A percentile compares a stretch with the other conserved stretches of the same genome.
Conservation (phyloP, 768 basidiomycete genomes). For the Kwoniella dendrophila region DNA sequence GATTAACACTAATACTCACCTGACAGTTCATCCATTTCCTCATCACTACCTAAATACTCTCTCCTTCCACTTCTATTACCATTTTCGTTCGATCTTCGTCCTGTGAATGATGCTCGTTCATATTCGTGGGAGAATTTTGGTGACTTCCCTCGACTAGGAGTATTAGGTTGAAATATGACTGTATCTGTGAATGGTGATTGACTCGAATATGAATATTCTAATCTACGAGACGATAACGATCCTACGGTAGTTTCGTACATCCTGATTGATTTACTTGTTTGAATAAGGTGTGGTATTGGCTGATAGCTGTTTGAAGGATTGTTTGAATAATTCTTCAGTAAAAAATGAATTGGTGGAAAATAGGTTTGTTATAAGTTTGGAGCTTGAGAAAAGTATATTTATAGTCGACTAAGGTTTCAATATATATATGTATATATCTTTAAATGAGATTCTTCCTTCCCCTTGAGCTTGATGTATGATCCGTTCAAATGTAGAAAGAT, state of each 20-base stretch:
- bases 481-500: too few species aligned
- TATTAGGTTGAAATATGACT: not conserved
- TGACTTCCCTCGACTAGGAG: not conserved
- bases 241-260: slow-evolving; percentile 27
- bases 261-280: too few species aligned
- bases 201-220: slow-evolving; percentile 12
- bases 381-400: too few species aligned
- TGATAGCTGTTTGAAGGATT: too few species aligned
- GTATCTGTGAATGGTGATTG: slow-evolving; percentile 11
- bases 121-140: not conserved
- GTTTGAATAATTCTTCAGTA: too few species aligned
- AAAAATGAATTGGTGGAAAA: too few species aligned
- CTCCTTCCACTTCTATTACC: not conserved
- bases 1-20: slow-evolving; percentile 34
- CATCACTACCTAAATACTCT: slow-evolving; percentile 21
- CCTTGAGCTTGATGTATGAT: too few species aligned
- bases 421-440: too few species aligned
- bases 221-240: slow-evolving; percentile 1
- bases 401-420: too few species aligned
- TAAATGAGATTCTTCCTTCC: too few species aligned
- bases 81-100: not conserved
- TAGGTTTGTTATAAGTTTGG: too few species aligned
- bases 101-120: not conserved
- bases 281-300: too few species aligned
- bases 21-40: slow-evolving; percentile 46